Base-by-base conservation (phyloP, 2,329 filamentous ascomycete species). In the Fusarium pilosicola region DNA sequence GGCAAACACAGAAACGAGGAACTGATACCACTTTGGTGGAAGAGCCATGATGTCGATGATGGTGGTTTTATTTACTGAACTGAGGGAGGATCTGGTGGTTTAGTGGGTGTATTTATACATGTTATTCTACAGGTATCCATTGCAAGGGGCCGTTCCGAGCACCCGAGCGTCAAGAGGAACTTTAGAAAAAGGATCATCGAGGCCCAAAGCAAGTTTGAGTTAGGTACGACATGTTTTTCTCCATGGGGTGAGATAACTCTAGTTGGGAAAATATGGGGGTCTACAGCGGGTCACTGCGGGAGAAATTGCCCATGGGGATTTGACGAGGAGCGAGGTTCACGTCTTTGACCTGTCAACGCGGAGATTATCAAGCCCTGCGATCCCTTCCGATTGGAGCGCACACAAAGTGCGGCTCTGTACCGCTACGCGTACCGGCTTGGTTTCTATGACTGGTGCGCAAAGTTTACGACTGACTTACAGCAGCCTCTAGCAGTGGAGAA, bases 11-110 rank as follows among this genome's bases (percentile, higher is more conserved):
- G 74, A 84, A 78, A 76, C 85, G 57, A 88, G 84, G 75, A 87
- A 88, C 82, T 89, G 77, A 44, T 86, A 86, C 80, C 79, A 83
- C 74, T 84, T 85, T 49, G 84, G 84, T 55, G 84, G 82, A 72
- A 85, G 81, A 74, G 81, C 80, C 83, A 85, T 85, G 71, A 17
- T 73, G 65, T 61, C 20, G n/a, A 26, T 54, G 36, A 28, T 22
- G 13, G 30, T 14, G 34, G 17, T 36, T 36, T 34, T 38, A n/a
- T 39, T 38, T 10, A 54, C 51, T 18, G 24, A 28, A 36, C 18
- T 24, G 17, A 28, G 28, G 8, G 26, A 49, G 28, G 46, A n/a
- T 26, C 44, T 26, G 44, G 46, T 41, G 58, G n/a, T 44, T 36
- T 30, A 34, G 26, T 9, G 17, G 36, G 36, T 68, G 64, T 68